A percentile compares a stretch with the other conserved stretches of the same genome.
Conservation (phyloP, 2,329 filamentous ascomycete species). For the Penicillium sp. region DNA sequence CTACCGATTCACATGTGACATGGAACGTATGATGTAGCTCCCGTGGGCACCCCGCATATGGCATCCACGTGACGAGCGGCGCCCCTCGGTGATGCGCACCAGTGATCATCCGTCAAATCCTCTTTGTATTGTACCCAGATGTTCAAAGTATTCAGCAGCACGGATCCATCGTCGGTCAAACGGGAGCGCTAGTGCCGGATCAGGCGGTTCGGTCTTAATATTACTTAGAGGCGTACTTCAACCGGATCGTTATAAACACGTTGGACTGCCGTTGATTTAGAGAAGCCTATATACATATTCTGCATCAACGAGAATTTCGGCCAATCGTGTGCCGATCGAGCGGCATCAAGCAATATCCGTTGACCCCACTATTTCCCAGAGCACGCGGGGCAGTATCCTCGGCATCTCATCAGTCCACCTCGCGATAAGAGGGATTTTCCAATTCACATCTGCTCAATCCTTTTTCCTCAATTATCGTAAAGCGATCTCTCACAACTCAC, state of each 20-base stretch:
- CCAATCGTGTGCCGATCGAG: not conserved
- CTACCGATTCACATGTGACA: not conserved
- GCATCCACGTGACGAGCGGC: slow-evolving; percentile 9
- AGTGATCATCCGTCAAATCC: not conserved
- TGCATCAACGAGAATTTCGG: not conserved
- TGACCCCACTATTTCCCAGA: not conserved
- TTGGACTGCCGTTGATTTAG: not conserved
- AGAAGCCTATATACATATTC: not conserved
- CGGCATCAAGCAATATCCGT: not conserved
- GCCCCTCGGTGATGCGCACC: not conserved
- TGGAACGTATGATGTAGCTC: not conserved
- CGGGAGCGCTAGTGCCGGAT: slow-evolving; percentile 24
- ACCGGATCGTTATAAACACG: not conserved
- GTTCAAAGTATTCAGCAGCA: not conserved
- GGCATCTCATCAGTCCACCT: slow-evolving; percentile 11
- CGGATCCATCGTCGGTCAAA: slow-evolving; percentile 17
- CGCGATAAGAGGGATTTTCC: not conserved
- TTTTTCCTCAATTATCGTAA: not conserved
- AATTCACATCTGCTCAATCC: not conserved
- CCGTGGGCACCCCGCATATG: not conserved
- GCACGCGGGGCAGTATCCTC: slow-evolving; percentile 11
- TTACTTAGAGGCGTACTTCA: slow-evolving; percentile 4
- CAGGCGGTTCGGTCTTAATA: slow-evolving; percentile 7
- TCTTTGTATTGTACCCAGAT: not conserved
- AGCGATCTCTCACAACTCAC: not conserved